A percentile compares a stretch with the other conserved stretches of the same genome.
These are phyloP conservation scores for Balansia obtecta DNA, from an alignment of 2,329 filamentous ascomycete species.

Conservation along the genomic window DNA sequence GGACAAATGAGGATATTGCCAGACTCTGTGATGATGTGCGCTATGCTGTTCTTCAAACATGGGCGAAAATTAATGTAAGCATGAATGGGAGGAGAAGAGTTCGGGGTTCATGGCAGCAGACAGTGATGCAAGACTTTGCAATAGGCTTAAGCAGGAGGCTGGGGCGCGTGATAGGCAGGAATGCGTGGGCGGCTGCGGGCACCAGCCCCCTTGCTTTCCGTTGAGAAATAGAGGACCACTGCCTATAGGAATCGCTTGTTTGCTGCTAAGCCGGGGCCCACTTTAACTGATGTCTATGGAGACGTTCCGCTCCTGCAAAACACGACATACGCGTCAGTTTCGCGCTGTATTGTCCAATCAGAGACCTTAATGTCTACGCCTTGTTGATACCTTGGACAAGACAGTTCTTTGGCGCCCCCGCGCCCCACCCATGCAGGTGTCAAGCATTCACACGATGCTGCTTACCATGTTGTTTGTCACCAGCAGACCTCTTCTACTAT, in stretches of 20 bases:
- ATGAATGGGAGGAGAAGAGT: conserved; percentile 10
- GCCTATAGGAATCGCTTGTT: background rate
- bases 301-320: background rate
- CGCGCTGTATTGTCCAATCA: background rate
- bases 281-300: background rate
- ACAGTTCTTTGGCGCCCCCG: background rate
- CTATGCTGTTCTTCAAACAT: background rate
- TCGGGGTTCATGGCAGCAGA: conserved; percentile 10
- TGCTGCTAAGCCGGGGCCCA: background rate
- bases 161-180: conserved; percentile 8
- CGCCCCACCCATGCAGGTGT: background rate
- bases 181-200: conserved; percentile 6
- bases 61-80: conserved; percentile 1
- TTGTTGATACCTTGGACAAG: background rate
- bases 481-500: background rate
- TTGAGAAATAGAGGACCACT: background rate
- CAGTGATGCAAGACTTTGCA: conserved; percentile 5
- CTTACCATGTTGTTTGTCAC: background rate
- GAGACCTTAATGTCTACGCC: background rate
- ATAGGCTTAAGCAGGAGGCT: conserved; percentile 9
- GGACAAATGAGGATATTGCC: background rate
- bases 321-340: background rate
- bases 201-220: conserved; percentile 10
- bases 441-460: background rate
- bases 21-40: background rate